phyloP scores from a whole-genome alignment of 345 rosid species.

The Pseudoturritis turrita region DNA sequence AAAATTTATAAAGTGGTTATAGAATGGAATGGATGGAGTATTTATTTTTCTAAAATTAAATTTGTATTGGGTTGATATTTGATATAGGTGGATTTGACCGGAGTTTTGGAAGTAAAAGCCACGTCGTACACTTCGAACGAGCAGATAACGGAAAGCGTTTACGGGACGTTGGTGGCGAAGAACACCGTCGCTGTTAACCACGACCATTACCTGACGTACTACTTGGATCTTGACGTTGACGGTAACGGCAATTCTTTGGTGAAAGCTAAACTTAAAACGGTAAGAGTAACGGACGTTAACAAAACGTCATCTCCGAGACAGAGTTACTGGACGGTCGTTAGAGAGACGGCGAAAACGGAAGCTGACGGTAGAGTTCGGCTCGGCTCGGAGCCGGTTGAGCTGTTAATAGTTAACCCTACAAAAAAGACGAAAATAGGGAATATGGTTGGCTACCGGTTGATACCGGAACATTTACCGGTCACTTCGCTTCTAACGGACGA shows the following conservation, averaged over 20 bases:
- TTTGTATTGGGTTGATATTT: too few relatives aligned
- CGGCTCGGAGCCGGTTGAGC: slow-evolving; percentile 50
- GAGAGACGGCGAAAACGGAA: slow-evolving; percentile 60
- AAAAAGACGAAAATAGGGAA: slow-evolving; percentile 61
- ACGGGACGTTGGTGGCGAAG: slow-evolving; percentile 60
- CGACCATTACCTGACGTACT: slow-evolving; percentile 73
- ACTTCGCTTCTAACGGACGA: slow-evolving; percentile 49
- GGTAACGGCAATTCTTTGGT: slow-evolving; percentile 65
- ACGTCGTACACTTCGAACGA: slow-evolving; percentile 41
- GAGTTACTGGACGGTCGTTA: slow-evolving; percentile 69
- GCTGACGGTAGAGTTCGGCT: slow-evolving; percentile 52
- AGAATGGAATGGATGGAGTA: too few relatives aligned
- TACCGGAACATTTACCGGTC: slow-evolving; percentile 42
- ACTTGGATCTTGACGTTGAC: slow-evolving; percentile 76
- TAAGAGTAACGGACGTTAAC: slow-evolving; percentile 18
- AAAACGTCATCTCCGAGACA: slow-evolving; percentile 40
- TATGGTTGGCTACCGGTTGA: slow-evolving; percentile 58
- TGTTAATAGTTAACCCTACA: slow-evolving; percentile 56
- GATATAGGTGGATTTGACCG: slow-evolving; percentile 57
- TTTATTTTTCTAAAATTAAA: too few relatives aligned
- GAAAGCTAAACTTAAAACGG: slow-evolving; percentile 47
- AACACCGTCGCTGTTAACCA: slow-evolving; percentile 70
- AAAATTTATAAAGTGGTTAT: too few relatives aligned
- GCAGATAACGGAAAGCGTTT: slow-evolving; percentile 39
- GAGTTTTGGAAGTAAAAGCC: slow-evolving; percentile 57